Conservation (phyloP, 148 eudicot genomes). For the Arctostaphylos glauca region DNA sequence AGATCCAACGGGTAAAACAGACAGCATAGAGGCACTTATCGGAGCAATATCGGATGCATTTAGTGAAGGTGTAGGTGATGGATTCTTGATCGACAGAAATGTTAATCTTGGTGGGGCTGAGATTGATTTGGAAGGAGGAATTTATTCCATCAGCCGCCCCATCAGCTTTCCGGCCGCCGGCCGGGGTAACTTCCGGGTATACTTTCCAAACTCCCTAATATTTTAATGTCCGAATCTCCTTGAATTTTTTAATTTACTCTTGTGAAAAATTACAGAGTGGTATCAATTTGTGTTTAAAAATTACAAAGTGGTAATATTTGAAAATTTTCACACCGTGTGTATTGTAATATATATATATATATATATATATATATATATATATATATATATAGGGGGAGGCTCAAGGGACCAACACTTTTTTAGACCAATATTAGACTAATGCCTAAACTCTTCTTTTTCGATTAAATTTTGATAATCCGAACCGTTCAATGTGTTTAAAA, state of each 20-base stretch:
- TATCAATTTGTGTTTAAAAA: too few species aligned
- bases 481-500: too few species aligned
- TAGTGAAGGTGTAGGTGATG: conserved; percentile 26
- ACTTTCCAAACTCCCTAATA: background rate
- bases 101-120: conserved; percentile 68
- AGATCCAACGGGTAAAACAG: conserved; percentile 70
- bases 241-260: too few species aligned
- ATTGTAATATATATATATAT: too few species aligned
- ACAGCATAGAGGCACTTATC: conserved; percentile 63
- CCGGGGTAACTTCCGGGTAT: conserved; percentile 72
- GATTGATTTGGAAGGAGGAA: conserved; percentile 75
- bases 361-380: too few species aligned
- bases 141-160: conserved; percentile 65
- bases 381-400: too few species aligned
- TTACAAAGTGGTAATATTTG: background rate
- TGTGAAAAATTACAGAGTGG: too few species aligned
- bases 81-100: conserved; percentile 44
- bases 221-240: too few species aligned
- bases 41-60: conserved; percentile 58
- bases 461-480: too few species aligned
- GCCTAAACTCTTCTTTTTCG: too few species aligned
- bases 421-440: too few species aligned
- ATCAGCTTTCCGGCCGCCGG: conserved; percentile 46
- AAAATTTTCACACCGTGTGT: background rate
- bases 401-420: too few species aligned